Conservation (phyloP, 1,139 yeast genomes). For the Zygosaccharomyces pseudobailii region DNA sequence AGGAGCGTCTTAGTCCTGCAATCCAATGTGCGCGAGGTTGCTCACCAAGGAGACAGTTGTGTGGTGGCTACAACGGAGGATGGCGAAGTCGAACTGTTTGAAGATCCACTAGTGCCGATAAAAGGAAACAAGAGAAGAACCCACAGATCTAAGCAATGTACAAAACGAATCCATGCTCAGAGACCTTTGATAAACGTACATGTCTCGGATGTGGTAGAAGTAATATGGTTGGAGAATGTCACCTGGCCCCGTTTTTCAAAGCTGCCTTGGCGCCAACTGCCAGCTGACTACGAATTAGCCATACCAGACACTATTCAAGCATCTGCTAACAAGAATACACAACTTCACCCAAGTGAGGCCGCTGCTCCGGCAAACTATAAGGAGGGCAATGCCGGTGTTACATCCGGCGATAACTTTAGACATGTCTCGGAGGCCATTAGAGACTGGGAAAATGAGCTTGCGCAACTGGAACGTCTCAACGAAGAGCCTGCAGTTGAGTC, state of each 20-base stretch:
- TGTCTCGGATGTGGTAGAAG: slow-evolving; percentile 41
- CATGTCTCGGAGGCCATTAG: slow-evolving; percentile 42
- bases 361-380: slow-evolving; percentile 67
- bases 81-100: slow-evolving; percentile 64
- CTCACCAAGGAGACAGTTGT: slow-evolving; percentile 42
- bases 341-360: slow-evolving; percentile 56
- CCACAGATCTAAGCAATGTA: slow-evolving; percentile 46
- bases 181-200: slow-evolving; percentile 40
- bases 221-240: slow-evolving; percentile 73
- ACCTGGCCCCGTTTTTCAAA: slow-evolving; percentile 60
- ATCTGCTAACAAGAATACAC: slow-evolving; percentile 29
- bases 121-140: slow-evolving; percentile 37
- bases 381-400: slow-evolving; percentile 63
- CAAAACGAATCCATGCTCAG: slow-evolving; percentile 37
- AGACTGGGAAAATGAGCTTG: slow-evolving; percentile 41
- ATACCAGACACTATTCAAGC: slow-evolving; percentile 6
- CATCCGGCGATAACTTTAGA: slow-evolving; percentile 60
- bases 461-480: slow-evolving; percentile 26
- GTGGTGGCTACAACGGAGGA: slow-evolving; percentile 61
- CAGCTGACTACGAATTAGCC: slow-evolving; percentile 26
- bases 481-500: slow-evolving; percentile 41
- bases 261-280: slow-evolving; percentile 47
- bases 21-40: slow-evolving; percentile 48
- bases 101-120: slow-evolving; percentile 42
- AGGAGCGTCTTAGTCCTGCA: slow-evolving; percentile 61